Evolutionary conservation across 2,329 filamentous ascomycete genomes (phyloP).

Genomic region (Talaromyces piceae): DNA sequence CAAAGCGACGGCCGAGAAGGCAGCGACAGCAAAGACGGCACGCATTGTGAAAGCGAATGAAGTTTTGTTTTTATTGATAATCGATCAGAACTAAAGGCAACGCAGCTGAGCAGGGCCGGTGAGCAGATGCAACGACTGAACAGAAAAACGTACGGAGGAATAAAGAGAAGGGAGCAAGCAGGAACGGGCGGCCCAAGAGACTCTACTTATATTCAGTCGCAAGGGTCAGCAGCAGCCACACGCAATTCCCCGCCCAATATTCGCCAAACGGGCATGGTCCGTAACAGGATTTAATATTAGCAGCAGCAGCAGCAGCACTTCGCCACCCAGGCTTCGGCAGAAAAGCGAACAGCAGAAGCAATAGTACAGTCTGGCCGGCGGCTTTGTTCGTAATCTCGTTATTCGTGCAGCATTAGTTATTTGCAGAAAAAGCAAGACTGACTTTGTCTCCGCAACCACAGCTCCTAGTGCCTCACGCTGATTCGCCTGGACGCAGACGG

Average conservation of each 20-base stretch:
- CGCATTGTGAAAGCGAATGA: constrained; percentile 30
- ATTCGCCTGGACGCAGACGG: background rate
- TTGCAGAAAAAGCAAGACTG: too few relatives aligned
- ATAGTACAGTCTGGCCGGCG: background rate
- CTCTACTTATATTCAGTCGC: background rate
- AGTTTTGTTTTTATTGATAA: constrained; percentile 8
- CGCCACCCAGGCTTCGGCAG: too few relatives aligned
- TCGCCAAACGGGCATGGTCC: background rate
- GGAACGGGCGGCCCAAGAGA: background rate
- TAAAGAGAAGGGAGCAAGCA: background rate
- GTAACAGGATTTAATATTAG: background rate
- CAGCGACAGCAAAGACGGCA: constrained; percentile 35
- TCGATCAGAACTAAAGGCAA: too few relatives aligned
- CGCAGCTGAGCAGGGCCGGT: background rate
- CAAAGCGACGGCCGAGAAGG: constrained; percentile 37
- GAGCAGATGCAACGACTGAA: background rate
- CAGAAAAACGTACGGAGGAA: background rate
- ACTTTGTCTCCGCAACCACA: background rate
- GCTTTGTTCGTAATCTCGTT: too few relatives aligned
- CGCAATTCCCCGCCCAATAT: background rate
- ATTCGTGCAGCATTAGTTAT: too few relatives aligned
- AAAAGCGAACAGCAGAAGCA: background rate
- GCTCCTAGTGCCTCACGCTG: background rate
- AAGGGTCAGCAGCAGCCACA: background rate
- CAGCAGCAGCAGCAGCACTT: background rate